Base-by-base conservation (phyloP, 2,329 filamentous ascomycete genomes). In the Diaporthe batatas region DNA sequence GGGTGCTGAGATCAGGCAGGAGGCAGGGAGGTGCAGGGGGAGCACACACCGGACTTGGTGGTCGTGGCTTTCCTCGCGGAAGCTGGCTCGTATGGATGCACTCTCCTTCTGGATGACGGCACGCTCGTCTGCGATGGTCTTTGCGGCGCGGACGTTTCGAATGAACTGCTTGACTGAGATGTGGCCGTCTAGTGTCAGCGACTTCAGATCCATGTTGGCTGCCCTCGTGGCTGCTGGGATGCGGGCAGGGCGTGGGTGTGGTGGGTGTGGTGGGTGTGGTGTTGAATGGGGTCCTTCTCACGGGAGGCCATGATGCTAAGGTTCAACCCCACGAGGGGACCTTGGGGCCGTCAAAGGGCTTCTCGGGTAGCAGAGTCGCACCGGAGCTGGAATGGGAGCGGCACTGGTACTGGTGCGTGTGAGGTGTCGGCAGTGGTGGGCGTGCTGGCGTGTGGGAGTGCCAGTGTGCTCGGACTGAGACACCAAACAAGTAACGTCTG, bases 21-120 rank as follows among this genome's bases (percentile, higher is more conserved):
- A 34, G n/a, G 49, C 32, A 23, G n/a, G 57, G 23, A 62, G 57
- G 23, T 62, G 57, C 57, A 62, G 57, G 36, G 57, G 64, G 44
- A 62, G 51, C 75, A 83, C 88, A 80, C 87, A 98, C 95, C 96
- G 92, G 79, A 97, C 89, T 81, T 94, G 93, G 78, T 94, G 95
- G 82, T 99, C 95, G 80, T 93, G 91, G 84, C 94, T 97, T 86
- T 99, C 96, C 84, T 99, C 96, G 80, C 96, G 91, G 83, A 99
- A 99, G 85, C 96, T 98, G 78, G 96, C 95, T 84, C 96, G 91
- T 81, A 99, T 99, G 62, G 96, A 94, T 73, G 96, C 96, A 84
- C 96, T 99, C 86, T 99, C 96, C 85, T 99, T 99, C 81, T 98
- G 96, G 76, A 99, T 97, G 72, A 99, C 96, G 68, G 96, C 96